phyloP scores from a whole-genome alignment of 2,329 filamentous ascomycete genomes.

The Alternaria sp. region DNA sequence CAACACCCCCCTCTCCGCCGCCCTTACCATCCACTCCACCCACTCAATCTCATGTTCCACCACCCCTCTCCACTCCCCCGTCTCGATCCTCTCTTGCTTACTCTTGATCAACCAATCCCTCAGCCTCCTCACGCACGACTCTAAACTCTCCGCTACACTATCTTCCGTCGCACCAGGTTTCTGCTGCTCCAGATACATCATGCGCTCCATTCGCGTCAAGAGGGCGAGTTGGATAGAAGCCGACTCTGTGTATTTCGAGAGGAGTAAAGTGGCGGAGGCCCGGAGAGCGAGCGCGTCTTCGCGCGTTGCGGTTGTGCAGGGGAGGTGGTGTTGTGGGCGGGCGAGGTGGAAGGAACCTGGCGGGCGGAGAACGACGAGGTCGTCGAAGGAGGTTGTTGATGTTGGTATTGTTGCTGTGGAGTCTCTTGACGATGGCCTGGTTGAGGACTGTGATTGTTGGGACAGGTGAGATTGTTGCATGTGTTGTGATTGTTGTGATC shows the following conservation, averaged over 20 bases:
- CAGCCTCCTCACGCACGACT: slow-evolving; percentile 23
- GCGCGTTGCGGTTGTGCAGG: slow-evolving; percentile 33
- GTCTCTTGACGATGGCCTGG: neutral
- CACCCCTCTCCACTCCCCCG: slow-evolving; percentile 25
- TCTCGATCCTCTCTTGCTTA: slow-evolving; percentile 24
- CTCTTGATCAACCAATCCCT: slow-evolving; percentile 21
- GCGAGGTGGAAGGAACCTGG: slow-evolving; percentile 26
- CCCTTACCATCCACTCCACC: slow-evolving; percentile 39
- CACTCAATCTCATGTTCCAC: slow-evolving; percentile 41
- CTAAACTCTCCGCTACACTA: neutral
- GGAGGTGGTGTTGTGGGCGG: slow-evolving; percentile 18
- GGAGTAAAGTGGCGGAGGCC: neutral
- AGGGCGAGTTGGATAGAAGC: slow-evolving; percentile 21
- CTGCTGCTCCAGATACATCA: slow-evolving; percentile 19
- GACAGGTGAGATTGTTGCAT: neutral
- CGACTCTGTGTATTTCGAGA: slow-evolving; percentile 21
- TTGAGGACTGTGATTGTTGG: slow-evolving; percentile 1
- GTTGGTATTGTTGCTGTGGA: neutral
- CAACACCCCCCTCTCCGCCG: slow-evolving; percentile 32
- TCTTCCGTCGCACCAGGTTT: neutral
- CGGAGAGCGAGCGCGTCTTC: slow-evolving; percentile 27
- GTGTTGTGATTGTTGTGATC: neutral
- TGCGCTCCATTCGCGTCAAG: slow-evolving; percentile 29
- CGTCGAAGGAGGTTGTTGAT: slow-evolving; percentile 25
- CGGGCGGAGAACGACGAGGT: slow-evolving; percentile 32